Evolutionary conservation across 768 basidiomycete species (phyloP).

Genomic region (Clitopilus passeckerianus): DNA sequence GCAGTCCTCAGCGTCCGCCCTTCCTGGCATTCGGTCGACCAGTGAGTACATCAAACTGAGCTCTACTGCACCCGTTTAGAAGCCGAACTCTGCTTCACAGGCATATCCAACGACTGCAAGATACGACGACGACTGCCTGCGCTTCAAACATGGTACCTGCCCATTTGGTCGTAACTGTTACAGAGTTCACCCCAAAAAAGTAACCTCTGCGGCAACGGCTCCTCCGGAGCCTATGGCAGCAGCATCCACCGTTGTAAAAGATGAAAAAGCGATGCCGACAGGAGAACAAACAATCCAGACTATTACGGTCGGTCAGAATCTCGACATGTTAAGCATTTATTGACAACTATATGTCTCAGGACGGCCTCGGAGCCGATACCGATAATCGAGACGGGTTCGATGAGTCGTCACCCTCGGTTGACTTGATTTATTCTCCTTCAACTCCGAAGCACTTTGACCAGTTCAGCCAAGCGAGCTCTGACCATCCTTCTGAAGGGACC

Average conservation of each 20-base stretch:
- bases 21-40: background rate
- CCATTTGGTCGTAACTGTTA: background rate
- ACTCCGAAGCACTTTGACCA: background rate
- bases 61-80: background rate
- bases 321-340: background rate
- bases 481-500: conserved; percentile 7
- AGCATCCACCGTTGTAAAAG: background rate
- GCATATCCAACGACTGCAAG: conserved; percentile 21
- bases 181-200: conserved; percentile 9
- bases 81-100: conserved; percentile 10
- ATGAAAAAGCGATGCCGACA: background rate
- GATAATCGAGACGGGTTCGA: background rate
- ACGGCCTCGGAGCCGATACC: background rate
- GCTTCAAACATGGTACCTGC: conserved; percentile 3
- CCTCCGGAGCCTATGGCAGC: background rate
- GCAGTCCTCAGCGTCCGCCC: background rate
- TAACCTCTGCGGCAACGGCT: no score
- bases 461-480: conserved; percentile 1
- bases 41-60: background rate
- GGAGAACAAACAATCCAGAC: no score
- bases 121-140: conserved; percentile 9
- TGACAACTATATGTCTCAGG: conserved; percentile 1
- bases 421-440: background rate
- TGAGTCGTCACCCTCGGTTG: background rate
- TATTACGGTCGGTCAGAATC: no score